These are phyloP conservation scores for Paraphoma sp. DNA, from an alignment of 2,329 filamentous ascomycete genomes.

Conservation along the genomic window DNA sequence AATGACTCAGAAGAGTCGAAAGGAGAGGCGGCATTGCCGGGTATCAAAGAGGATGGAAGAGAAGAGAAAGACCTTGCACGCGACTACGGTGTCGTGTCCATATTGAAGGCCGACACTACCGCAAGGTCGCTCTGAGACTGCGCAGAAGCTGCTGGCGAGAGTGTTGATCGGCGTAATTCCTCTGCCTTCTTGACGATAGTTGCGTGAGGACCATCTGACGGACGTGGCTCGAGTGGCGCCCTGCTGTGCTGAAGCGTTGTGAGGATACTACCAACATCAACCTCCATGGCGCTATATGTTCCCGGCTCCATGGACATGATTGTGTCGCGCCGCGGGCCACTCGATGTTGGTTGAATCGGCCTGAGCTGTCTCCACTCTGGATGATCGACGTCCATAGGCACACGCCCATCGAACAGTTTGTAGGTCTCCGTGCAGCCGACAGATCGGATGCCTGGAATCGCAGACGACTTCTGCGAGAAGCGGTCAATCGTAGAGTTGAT, in stretches of 20 bases:
- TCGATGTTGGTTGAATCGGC: constrained; percentile 23
- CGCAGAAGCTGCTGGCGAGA: constrained; percentile 23
- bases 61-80: neutral
- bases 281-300: constrained; percentile 46
- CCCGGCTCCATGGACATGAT: constrained; percentile 32
- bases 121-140: constrained; percentile 6
- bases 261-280: constrained; percentile 46
- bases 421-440: constrained; percentile 48
- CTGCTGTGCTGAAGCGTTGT: constrained; percentile 42
- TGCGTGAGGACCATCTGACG: constrained; percentile 39
- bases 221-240: constrained; percentile 33
- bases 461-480: constrained; percentile 8
- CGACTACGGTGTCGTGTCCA: constrained; percentile 1
- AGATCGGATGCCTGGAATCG: constrained; percentile 23
- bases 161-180: constrained; percentile 28
- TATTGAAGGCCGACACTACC: constrained; percentile 7
- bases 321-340: constrained; percentile 25
- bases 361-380: constrained; percentile 43
- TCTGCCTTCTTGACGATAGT: constrained; percentile 37
- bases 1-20: neutral
- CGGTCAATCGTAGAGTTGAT: constrained; percentile 28
- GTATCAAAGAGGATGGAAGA: constrained; percentile 22
- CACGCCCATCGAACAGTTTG: constrained; percentile 42
- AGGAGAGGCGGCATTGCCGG: constrained; percentile 8
- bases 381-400: constrained; percentile 36